These are phyloP conservation scores for Ananas comosus DNA, from an alignment of 176 grass and related monocot species.

Conservation along the genomic window DNA sequence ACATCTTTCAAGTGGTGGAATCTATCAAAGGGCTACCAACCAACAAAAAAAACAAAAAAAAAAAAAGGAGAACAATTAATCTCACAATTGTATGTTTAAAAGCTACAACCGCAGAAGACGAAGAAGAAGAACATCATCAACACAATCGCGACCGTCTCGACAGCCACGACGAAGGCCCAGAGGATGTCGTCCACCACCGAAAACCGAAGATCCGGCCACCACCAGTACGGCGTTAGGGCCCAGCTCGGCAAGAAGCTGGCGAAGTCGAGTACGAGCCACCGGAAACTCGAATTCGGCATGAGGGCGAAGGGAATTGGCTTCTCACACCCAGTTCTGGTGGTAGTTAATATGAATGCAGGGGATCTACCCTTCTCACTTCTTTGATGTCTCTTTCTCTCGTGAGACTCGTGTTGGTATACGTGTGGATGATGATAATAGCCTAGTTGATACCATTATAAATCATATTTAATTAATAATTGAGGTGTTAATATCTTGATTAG, in stretches of 20 bases:
- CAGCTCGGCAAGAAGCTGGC: conserved; percentile 12
- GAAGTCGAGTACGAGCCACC: conserved; percentile 8
- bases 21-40: background rate
- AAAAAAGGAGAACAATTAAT: background rate
- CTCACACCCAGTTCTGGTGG: too few species aligned
- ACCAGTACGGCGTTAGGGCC: conserved; percentile 11
- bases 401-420: too few species aligned
- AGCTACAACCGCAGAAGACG: conserved; percentile 78
- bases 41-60: too few species aligned
- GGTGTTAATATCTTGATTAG: too few species aligned
- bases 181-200: conserved; percentile 38
- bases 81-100: conserved; percentile 7
- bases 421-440: too few species aligned
- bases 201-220: conserved; percentile 45
- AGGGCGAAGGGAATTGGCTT: too few species aligned
- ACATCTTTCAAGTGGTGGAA: conserved; percentile 1
- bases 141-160: conserved; percentile 69
- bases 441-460: too few species aligned
- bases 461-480: too few species aligned
- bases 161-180: conserved; percentile 56
- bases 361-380: too few species aligned
- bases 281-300: conserved; percentile 38
- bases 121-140: conserved; percentile 78
- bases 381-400: too few species aligned
- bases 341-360: too few species aligned